Evolutionary conservation across 192 early-diverging fungal species (phyloP).

Genomic region (Kappamyces sp.): DNA sequence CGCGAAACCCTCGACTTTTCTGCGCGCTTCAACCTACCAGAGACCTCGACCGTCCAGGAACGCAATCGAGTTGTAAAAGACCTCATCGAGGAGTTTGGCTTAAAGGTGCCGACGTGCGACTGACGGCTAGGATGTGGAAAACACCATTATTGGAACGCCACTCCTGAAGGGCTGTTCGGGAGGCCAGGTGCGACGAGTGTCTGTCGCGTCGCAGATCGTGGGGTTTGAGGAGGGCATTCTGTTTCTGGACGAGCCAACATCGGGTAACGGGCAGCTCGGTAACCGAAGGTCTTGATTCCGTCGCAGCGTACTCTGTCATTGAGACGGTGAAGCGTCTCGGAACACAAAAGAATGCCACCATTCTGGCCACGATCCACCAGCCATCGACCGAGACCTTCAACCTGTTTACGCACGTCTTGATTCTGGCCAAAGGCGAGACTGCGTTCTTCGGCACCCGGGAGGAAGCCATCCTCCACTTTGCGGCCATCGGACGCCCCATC

Average conservation of each 20-base stretch:
- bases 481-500: conserved; percentile 41
- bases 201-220: conserved; percentile 70
- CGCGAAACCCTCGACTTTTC: conserved; percentile 63
- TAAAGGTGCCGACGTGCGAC: conserved; percentile 16
- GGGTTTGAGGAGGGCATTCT: conserved; percentile 38
- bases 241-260: conserved; percentile 58
- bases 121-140: conserved; percentile 20
- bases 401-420: conserved; percentile 69
- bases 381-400: conserved; percentile 70
- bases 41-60: conserved; percentile 45
- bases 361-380: conserved; percentile 79
- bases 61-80: conserved; percentile 53
- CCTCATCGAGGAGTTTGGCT: conserved; percentile 52
- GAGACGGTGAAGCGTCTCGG: conserved; percentile 65
- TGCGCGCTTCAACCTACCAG: conserved; percentile 53
- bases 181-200: conserved; percentile 76
- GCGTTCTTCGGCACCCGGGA: conserved; percentile 48
- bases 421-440: conserved; percentile 60
- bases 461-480: conserved; percentile 45
- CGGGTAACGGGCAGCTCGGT: conserved; percentile 54
- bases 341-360: conserved; percentile 40
- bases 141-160: conserved; percentile 60
- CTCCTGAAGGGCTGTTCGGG: conserved; percentile 68
- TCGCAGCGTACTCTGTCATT: conserved; percentile 59
- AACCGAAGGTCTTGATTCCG: conserved; percentile 70